Conservation (phyloP, 139 green algal species). For the Haematococcus sp. region DNA sequence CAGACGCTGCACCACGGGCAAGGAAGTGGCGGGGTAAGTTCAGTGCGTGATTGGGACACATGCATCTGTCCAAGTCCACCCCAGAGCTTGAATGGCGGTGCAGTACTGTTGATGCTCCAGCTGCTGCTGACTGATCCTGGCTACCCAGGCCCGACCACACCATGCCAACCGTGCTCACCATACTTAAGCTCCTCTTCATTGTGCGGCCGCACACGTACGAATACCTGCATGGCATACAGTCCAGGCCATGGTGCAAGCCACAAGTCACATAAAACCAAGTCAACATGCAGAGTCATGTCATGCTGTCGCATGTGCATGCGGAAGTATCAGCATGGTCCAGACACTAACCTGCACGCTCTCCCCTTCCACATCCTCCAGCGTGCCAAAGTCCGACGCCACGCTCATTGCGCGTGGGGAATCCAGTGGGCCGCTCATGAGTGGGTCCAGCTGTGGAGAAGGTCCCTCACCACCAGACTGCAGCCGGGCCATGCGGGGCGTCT, state of each 20-base stretch:
- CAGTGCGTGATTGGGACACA: no score
- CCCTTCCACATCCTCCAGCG: constrained; percentile 2
- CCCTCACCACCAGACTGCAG: no score
- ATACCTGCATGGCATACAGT: constrained; percentile 36
- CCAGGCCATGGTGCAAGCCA: background rate
- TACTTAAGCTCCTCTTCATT: constrained; percentile 20
- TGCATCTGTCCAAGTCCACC: background rate
- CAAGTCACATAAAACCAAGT: background rate
- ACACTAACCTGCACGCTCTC: constrained; percentile 18
- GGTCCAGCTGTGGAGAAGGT: no score
- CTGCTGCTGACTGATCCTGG: background rate
- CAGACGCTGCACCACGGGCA: constrained; percentile 18
- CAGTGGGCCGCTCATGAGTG: background rate
- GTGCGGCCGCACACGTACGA: constrained; percentile 49
- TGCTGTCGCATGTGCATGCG: background rate
- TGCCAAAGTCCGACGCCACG: background rate
- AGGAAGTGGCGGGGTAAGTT: background rate
- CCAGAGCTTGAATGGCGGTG: background rate
- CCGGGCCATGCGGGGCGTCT: no score
- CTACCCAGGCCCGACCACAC: no score
- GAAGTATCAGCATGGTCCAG: background rate
- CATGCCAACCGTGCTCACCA: no score
- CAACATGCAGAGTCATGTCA: background rate
- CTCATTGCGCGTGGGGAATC: background rate
- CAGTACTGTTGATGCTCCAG: background rate